A percentile compares a stretch with the other conserved stretches of the same genome.
phyloP scores from a whole-genome alignment of 106 monocot genomes.

The Xerophyta viscosa region DNA sequence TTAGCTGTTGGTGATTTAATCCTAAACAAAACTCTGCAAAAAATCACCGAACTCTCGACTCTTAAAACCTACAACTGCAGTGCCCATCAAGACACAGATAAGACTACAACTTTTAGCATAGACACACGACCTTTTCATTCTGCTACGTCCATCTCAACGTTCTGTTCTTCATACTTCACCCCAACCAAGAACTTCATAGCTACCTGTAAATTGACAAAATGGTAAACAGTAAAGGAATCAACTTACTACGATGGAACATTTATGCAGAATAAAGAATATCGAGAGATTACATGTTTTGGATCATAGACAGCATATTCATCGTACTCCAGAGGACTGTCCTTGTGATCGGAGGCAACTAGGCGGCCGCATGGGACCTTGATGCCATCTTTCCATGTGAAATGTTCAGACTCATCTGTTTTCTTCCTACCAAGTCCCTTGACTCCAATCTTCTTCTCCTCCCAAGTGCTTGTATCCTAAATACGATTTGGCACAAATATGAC shows the following conservation, averaged over 20 bases:
- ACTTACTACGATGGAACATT: not conserved
- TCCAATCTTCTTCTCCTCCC: constrained; percentile 49
- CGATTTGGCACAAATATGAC: too few relatives aligned
- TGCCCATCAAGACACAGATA: too few relatives aligned
- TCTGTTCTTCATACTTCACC: constrained; percentile 60
- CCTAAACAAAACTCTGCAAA: too few relatives aligned
- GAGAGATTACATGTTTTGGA: constrained; percentile 40
- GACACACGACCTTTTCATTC: too few relatives aligned
- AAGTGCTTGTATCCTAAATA: constrained; percentile 32
- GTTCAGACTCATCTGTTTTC: constrained; percentile 52
- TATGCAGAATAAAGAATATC: not conserved
- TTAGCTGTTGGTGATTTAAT: too few relatives aligned
- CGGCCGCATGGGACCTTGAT: constrained; percentile 59
- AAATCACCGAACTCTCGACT: too few relatives aligned
- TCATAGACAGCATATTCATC: constrained; percentile 69
- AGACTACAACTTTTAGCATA: too few relatives aligned
- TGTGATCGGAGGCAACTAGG: constrained; percentile 32
- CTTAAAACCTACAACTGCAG: too few relatives aligned
- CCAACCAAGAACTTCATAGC: constrained; percentile 52
- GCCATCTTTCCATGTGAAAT: constrained; percentile 56
- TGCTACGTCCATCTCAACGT: constrained; percentile 31
- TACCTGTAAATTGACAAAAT: constrained; percentile 17
- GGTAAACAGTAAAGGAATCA: not conserved
- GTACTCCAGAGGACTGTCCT: constrained; percentile 56
- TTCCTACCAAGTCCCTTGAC: constrained; percentile 63